A percentile compares a stretch with the other conserved stretches of the same genome.
These are phyloP conservation scores for Sanghuangporus weigelae DNA, from an alignment of 1,284 basidiomycete genomes.

Conservation along the genomic window DNA sequence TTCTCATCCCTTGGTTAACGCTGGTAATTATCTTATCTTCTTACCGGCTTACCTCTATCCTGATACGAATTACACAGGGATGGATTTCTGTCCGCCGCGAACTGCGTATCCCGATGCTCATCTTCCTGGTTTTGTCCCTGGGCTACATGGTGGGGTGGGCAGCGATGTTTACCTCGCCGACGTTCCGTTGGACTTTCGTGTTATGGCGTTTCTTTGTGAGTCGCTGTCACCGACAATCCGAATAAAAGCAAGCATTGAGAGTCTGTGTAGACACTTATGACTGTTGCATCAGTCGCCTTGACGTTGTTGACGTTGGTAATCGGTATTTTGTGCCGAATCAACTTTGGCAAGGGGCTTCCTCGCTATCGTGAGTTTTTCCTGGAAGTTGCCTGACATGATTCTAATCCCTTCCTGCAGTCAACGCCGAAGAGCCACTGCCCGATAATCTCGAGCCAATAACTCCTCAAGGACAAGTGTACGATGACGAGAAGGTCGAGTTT, in stretches of 20 bases:
- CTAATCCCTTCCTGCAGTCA: conserved; percentile 37
- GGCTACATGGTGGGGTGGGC: conserved; percentile 63
- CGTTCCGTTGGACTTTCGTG: conserved; percentile 71
- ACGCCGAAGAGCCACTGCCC: conserved; percentile 48
- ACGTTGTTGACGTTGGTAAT: conserved; percentile 51
- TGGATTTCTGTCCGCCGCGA: conserved; percentile 73
- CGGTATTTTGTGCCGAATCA: conserved; percentile 60
- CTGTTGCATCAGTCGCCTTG: conserved; percentile 51
- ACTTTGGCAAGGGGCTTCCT: conserved; percentile 69
- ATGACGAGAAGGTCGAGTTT: conserved; percentile 61
- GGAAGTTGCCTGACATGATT: conserved; percentile 2
- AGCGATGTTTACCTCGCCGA: conserved; percentile 61
- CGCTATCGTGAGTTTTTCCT: conserved; percentile 50
- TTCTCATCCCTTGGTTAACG: conserved; percentile 64
- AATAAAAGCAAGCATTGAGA: background rate
- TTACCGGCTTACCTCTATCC: conserved; percentile 7
- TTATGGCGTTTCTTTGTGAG: conserved; percentile 64
- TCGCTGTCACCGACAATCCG: background rate
- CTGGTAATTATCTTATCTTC: conserved; percentile 18
- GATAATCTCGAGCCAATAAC: conserved; percentile 40
- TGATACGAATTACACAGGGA: conserved; percentile 38
- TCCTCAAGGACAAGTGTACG: conserved; percentile 26
- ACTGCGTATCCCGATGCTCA: conserved; percentile 47
- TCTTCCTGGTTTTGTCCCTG: conserved; percentile 57
- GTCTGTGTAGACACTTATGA: conserved; percentile 36